phyloP scores from a whole-genome alignment of 345 rosid species.

The Lenwebbia sp. region DNA sequence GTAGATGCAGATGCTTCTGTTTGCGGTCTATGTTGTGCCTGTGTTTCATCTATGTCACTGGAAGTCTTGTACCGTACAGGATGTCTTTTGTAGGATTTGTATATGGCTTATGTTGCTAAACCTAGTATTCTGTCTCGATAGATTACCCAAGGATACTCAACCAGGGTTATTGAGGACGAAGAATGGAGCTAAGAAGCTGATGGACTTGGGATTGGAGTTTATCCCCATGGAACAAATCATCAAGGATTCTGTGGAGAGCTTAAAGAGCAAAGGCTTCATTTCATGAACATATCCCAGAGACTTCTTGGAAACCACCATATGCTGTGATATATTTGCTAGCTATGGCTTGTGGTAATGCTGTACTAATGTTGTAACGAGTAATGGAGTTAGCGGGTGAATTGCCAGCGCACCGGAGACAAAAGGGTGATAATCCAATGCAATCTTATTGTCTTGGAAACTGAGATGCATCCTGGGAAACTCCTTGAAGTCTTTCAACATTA shows the following conservation, averaged over 20 bases:
- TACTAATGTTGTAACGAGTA: neutral
- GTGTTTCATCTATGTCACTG: neutral
- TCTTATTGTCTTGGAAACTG: neutral
- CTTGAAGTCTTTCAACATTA: neutral
- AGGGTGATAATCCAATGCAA: neutral
- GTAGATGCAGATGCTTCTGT: neutral
- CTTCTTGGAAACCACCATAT: neutral
- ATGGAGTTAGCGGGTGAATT: neutral
- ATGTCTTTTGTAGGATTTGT: neutral
- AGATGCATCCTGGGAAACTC: neutral
- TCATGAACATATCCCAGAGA: slow-evolving; percentile 11
- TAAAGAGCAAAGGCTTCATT: slow-evolving; percentile 64
- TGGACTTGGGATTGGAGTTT: slow-evolving; percentile 67
- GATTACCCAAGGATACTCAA: slow-evolving; percentile 75
- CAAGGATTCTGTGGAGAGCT: slow-evolving; percentile 65
- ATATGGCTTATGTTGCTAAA: too few species aligned
- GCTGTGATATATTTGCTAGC: neutral
- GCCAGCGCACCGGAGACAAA: neutral
- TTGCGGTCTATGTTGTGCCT: neutral
- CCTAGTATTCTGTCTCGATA: too few species aligned
- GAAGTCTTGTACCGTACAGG: neutral
- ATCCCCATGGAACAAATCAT: slow-evolving; percentile 76
- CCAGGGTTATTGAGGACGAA: slow-evolving; percentile 64
- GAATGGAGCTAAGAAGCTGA: slow-evolving; percentile 59
- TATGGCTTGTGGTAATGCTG: neutral